These are phyloP conservation scores for Salix purpurea DNA, from an alignment of 345 rosid genomes.

Conservation along the genomic window DNA sequence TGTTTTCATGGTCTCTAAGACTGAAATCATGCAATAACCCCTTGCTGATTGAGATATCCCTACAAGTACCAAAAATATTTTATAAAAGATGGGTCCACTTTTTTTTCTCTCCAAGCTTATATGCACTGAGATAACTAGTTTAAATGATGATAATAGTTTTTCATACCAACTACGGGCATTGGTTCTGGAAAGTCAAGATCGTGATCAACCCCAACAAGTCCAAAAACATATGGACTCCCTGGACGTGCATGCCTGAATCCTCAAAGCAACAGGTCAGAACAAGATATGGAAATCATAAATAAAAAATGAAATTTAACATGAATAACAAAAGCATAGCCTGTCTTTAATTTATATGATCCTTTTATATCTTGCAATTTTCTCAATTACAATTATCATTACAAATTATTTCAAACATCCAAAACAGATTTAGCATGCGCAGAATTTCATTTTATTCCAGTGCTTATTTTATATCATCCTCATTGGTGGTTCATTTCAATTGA, in stretches of 20 bases:
- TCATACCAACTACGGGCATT: slow-evolving; percentile 87
- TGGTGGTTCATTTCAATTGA: no score
- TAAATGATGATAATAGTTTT: not conserved
- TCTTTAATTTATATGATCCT: not conserved
- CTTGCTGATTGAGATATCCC: slow-evolving; percentile 90
- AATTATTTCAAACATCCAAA: not conserved
- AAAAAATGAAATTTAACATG: not conserved
- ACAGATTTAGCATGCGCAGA: no score
- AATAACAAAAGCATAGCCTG: not conserved
- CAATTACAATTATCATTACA: not conserved
- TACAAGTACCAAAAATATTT: slow-evolving; percentile 22
- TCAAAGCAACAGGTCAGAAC: slow-evolving; percentile 41
- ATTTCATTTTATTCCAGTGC: no score
- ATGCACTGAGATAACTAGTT: not conserved
- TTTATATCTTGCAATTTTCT: not conserved
- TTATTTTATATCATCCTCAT: no score
- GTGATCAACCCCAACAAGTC: slow-evolving; percentile 92
- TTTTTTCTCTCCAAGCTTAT: not conserved
- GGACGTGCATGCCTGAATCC: slow-evolving; percentile 95
- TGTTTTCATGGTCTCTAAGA: slow-evolving; percentile 91
- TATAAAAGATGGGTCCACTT: not conserved
- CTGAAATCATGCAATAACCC: slow-evolving; percentile 73
- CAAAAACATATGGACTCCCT: slow-evolving; percentile 97
- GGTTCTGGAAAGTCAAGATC: slow-evolving; percentile 99
- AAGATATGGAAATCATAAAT: slow-evolving; percentile 2